Evolutionary conservation across 345 rosid genomes (phyloP).

Genomic region (Gynandropsis gynandra): DNA sequence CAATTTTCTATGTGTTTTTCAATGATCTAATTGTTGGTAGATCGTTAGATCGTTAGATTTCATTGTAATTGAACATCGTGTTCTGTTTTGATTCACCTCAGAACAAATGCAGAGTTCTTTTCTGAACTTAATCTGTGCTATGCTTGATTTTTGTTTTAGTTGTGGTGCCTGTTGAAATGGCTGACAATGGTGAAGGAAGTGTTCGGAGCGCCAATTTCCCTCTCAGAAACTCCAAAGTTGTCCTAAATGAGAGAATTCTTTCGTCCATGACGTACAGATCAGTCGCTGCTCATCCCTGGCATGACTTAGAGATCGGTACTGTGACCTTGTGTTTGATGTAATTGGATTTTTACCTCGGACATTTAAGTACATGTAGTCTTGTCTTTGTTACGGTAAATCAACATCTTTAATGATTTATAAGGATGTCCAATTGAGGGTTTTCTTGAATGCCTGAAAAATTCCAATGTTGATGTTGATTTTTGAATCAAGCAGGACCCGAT

Average conservation of each 20-base stretch:
- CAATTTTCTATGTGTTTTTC: no score
- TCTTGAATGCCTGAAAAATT: constrained; percentile 9
- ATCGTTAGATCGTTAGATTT: no score
- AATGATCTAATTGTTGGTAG: no score
- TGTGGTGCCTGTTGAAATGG: constrained; percentile 35
- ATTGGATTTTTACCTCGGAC: neutral
- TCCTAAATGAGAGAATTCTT: constrained; percentile 71
- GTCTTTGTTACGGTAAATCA: neutral
- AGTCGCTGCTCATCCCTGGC: constrained; percentile 97
- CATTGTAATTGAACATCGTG: no score
- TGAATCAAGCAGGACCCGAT: constrained; percentile 60
- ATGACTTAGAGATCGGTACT: constrained; percentile 80
- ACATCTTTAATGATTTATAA: neutral
- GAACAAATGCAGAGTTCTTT: neutral
- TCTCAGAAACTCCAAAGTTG: constrained; percentile 30
- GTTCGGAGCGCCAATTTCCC: constrained; percentile 17
- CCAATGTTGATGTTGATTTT: constrained; percentile 15
- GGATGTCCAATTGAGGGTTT: neutral
- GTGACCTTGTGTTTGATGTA: neutral
- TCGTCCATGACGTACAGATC: constrained; percentile 69
- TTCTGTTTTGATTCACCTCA: no score
- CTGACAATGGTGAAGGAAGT: constrained; percentile 34
- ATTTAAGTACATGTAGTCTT: neutral
- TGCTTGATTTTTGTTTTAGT: constrained; percentile 11
- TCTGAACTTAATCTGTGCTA: neutral